Evolutionary conservation across 129 eudicot genomes (phyloP), one percentile per base, ranked within the genome.

Genomic region (Lactuca sativa): DNA sequence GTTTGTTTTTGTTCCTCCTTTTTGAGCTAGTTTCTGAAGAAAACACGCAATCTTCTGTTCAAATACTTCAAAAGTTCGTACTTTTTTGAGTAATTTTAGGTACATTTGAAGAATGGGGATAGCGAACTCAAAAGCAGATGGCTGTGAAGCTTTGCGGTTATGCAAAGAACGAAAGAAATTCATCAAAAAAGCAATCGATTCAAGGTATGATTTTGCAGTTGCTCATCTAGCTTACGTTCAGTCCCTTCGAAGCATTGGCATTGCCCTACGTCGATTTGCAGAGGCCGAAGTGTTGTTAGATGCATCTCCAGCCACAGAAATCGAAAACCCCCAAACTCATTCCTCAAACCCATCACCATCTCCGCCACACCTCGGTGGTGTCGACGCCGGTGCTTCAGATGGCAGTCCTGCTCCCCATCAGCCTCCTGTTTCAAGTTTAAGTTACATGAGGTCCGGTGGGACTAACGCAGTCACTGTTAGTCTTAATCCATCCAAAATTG

Each of bases 201-300:
- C 96, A 13, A 78, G 99, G 76, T 95, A 82, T 59, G 82, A 83
- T 71, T 82, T 90, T 54, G 97, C 97, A 64, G 99, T 97, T 9
- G 92, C 97, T 34, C 97, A 95, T 82, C 88, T 87, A 66, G 79
- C 97, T 30, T 95, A 95, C 51, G 75, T 84, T 75, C 86, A 84
- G 55, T 87, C 96, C 4, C 92, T 90, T 51, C 77, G 76, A 56
- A 84, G 73, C 52, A 77, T 86, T 18, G 99, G 97, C 64, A 75
- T 81, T 69, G 83, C 99, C 7, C 83, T 95, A 2, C 66, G 89
- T 44, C 78, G 90, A 72, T 95, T 87, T 56, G 93, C 96, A 6
- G 96, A 90, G 73, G 89, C 96, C 7, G 93, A 95, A 49, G 87
- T 90, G 8, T 54, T 90, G 52, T 57, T 85, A 56, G 95, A 84